Evolutionary conservation across 139 green algal genomes (phyloP), one percentile per base, ranked within the genome.

Genomic region (Trebouxia sp.): DNA sequence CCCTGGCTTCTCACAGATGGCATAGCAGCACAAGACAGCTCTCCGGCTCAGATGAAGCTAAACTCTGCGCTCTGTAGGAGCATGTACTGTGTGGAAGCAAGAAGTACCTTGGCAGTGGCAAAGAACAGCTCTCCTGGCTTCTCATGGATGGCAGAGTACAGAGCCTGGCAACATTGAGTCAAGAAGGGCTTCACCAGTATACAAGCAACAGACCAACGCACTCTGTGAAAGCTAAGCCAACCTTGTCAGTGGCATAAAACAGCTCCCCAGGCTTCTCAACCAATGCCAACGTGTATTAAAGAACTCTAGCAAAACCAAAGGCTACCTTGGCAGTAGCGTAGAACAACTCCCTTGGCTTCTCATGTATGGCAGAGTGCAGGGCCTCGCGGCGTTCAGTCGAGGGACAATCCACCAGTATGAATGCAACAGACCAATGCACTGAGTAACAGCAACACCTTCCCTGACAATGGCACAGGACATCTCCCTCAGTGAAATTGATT

Each of bases 121-220:
- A 17, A 58, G 50, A 22, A 58, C 50, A 58, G 22, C 50, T 10
- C 20, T 22, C 50, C 22, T 22, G 26, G 50, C 20, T n/a, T n/a
- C n/a, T 89, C 79, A 26, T 83, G 76, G 38, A 98, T 85, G 22
- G 93, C 79, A 4, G 28, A 42, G 56, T 93, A 90, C 62, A 99
- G 85, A 32, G 91, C 90, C 75, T 94, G 79, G 0, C 97, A 82
- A 10, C 97, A 86, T 78, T 93, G 87, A 1, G 83, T 93, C 17
- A 98, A 88, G 17, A 93, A 87, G 74, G 83, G 70, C 35, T 90
- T 76, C 58, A 99, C 88, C 76, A 99, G 89, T 50, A 86, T n/a
- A n/a, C n/a, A n/a, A n/a, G n/a, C n/a, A n/a, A n/a, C n/a, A n/a
- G n/a, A n/a, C n/a, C n/a, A n/a, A n/a, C n/a, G n/a, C n/a, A n/a